Percentiles rank a stretch among this genome's conserved stretches.
Evolutionary conservation across 306 rosid species (phyloP).

Genomic region (Coriaria nepalensis): DNA sequence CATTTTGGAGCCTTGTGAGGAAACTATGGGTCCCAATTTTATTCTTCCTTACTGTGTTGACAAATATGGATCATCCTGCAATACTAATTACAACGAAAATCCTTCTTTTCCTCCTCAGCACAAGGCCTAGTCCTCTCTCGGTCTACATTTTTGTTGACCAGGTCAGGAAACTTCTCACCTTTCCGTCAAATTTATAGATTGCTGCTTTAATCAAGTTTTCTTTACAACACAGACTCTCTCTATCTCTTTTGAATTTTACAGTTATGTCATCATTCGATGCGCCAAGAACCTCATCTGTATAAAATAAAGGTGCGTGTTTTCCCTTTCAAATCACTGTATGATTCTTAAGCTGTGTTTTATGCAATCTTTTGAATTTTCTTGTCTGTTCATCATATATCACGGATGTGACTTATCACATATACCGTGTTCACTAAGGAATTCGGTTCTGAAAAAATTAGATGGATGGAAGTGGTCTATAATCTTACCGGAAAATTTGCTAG

Average conservation of each 20-base stretch:
- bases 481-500: too few species aligned
- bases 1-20: conserved; percentile 34
- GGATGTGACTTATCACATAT: too few species aligned
- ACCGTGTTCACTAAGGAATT: too few species aligned
- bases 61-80: conserved; percentile 39
- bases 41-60: conserved; percentile 36
- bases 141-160: conserved; percentile 55
- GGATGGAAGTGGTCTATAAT: too few species aligned
- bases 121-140: conserved; percentile 65
- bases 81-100: conserved; percentile 24
- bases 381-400: too few species aligned
- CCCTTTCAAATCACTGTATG: too few species aligned
- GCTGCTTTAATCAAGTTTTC: neutral
- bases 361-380: neutral
- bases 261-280: conserved; percentile 35
- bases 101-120: conserved; percentile 48
- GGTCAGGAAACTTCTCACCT: conserved; percentile 26
- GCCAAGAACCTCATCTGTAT: conserved; percentile 20
- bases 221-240: too few species aligned
- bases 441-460: too few species aligned
- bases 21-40: conserved; percentile 54
- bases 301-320: conserved; percentile 37
- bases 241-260: too few species aligned
- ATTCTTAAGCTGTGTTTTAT: conserved; percentile 14
- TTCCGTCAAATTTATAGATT: too few species aligned